Conservation (phyloP, 2,329 filamentous ascomycete species). For the Sporothrix pallida region DNA sequence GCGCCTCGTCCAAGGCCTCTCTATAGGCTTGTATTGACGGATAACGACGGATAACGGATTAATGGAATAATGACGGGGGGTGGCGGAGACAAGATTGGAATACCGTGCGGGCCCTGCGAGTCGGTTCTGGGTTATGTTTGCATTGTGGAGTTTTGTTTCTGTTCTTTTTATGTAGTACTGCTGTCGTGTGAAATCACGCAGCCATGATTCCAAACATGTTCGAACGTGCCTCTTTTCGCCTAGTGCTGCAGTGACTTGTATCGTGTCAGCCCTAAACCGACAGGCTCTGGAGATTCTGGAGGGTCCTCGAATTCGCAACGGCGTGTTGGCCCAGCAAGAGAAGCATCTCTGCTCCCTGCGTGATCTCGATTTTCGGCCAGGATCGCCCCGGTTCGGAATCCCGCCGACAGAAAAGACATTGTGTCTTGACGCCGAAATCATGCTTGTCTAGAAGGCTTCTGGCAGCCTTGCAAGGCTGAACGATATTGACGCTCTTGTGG, state of each 20-base stretch:
- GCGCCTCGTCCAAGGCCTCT: conserved; percentile 40
- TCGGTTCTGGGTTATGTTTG: not conserved
- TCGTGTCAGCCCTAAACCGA: not conserved
- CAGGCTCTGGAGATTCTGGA: no score
- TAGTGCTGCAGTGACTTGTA: not conserved
- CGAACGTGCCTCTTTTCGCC: not conserved
- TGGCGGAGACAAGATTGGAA: not conserved
- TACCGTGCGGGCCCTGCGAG: not conserved
- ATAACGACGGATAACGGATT: no score
- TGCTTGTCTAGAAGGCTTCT: not conserved
- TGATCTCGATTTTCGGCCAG: not conserved
- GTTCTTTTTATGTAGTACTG: not conserved
- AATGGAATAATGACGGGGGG: not conserved
- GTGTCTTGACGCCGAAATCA: not conserved
- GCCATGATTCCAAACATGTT: conserved; percentile 7
- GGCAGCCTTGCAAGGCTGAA: not conserved
- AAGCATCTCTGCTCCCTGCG: no score
- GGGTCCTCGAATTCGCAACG: not conserved
- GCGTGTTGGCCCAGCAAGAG: not conserved
- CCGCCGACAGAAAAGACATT: not conserved
- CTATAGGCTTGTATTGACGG: conserved; percentile 41
- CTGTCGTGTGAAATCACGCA: conserved; percentile 3
- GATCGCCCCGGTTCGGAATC: not conserved
- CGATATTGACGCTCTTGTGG: not conserved
- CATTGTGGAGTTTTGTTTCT: not conserved